Base-by-base conservation (phyloP, 192 early-diverging fungal species). In the Entomortierella parvispora region DNA sequence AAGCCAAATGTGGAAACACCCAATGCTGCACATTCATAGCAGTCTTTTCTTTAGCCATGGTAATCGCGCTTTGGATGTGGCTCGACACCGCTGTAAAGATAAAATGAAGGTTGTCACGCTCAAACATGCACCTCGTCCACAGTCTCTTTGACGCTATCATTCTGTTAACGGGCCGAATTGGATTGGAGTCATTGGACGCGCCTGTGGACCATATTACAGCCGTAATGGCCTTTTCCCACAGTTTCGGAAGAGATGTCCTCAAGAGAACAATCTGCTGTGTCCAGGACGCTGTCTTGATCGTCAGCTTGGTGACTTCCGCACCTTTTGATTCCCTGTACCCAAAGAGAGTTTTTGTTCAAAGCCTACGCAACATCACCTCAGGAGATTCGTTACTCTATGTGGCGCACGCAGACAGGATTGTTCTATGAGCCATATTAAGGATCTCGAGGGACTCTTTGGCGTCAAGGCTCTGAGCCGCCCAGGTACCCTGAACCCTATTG, bases 81-180 rank as follows among this genome's bases (percentile, higher is more conserved):
- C n/a, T n/a, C n/a, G n/a, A n/a, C n/a, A n/a, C n/a, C n/a, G n/a
- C n/a, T n/a, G n/a, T n/a, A n/a, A n/a, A n/a, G n/a, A n/a, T n/a
- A n/a, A n/a, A n/a, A n/a, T n/a, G n/a, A n/a, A n/a, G n/a, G n/a
- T n/a, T n/a, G n/a, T n/a, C n/a, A n/a, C n/a, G n/a, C n/a, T n/a
- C n/a, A n/a, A n/a, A 40, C 37, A 40, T 40, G 37, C 12, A 40
- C 37, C 37, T 40, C 37, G 37, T 40, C 37, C 12, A 40, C 37
- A 40, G 37, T 12, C 37, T 40, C 37, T 40, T 40, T 40, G 37
- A 40, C 37, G 7, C 12, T 12, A 40, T 40, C 5, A 87, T 92
- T 4, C 91, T 89, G 1, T 62, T 92, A 42, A 88, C 86, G 8
- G 88, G 88, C 2, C 85, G 90, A n/a, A 89, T 87, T 57, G 91